phyloP scores from a whole-genome alignment of 768 basidiomycete genomes.

The Guyanaporus albipodus region DNA sequence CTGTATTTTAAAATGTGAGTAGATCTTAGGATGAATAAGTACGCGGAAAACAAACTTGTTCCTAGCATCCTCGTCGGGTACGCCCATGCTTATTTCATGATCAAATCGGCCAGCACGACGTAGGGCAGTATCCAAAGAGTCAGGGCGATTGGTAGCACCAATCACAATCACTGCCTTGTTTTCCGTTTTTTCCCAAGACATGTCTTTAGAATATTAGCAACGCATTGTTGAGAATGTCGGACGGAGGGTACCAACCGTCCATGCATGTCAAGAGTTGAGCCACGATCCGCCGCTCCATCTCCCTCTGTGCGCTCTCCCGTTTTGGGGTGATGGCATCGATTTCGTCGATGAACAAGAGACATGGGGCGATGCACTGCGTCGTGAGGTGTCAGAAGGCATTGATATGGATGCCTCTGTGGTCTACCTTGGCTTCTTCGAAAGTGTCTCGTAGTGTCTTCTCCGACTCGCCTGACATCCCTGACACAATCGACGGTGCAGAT shows the following conservation, averaged over 20 bases:
- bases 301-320: constrained; percentile 94
- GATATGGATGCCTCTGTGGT: constrained; percentile 1
- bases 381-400: neutral
- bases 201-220: constrained; percentile 49
- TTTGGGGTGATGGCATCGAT: constrained; percentile 98
- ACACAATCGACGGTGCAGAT: constrained; percentile 93
- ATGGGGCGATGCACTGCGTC: constrained; percentile 78
- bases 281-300: constrained; percentile 97
- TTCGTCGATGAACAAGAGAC: constrained; percentile 94
- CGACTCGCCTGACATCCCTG: constrained; percentile 97
- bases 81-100: constrained; percentile 96
- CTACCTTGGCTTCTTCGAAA: constrained; percentile 94
- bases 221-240: neutral
- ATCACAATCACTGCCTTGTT: constrained; percentile 92
- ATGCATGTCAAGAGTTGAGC: constrained; percentile 98
- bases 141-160: constrained; percentile 94
- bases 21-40: neutral
- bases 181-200: constrained; percentile 93
- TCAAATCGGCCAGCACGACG: constrained; percentile 94
- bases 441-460: constrained; percentile 95
- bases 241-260: constrained; percentile 67
- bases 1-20: constrained; percentile 36
- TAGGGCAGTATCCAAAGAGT: constrained; percentile 90
- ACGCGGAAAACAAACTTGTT: constrained; percentile 60
- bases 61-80: constrained; percentile 88